These are phyloP conservation scores for Boletus eberwhitei DNA, from an alignment of 768 basidiomycete species.

Conservation along the genomic window DNA sequence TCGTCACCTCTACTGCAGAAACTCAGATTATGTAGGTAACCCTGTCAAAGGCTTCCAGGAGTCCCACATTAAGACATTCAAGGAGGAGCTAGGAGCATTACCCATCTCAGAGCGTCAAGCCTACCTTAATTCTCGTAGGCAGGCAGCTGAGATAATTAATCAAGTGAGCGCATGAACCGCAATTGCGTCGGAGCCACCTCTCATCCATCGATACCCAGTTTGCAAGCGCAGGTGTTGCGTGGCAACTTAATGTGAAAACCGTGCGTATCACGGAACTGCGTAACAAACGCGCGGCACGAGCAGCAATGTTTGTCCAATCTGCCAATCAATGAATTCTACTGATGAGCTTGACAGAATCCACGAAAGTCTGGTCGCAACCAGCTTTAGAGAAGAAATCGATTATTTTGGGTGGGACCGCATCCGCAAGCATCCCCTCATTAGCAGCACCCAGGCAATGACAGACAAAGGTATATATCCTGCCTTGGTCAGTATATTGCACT, in stretches of 20 bases:
- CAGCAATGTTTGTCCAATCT: conserved; percentile 22
- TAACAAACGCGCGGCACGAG: conserved; percentile 24
- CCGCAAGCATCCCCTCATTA: conserved; percentile 29
- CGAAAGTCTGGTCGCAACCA: conserved; percentile 13
- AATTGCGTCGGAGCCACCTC: not conserved
- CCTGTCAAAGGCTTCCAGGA: conserved; percentile 21
- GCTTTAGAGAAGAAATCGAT: conserved; percentile 28
- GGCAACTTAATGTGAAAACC: conserved; percentile 21
- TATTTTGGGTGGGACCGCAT: conserved; percentile 32
- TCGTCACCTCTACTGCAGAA: not conserved
- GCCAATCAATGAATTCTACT: not conserved
- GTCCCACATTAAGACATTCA: conserved; percentile 17
- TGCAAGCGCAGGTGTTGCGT: conserved; percentile 22
- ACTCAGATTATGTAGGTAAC: conserved; percentile 17
- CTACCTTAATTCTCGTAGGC: conserved; percentile 17
- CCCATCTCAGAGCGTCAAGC: conserved; percentile 14
- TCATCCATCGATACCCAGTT: conserved; percentile 27
- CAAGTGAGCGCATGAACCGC: conserved; percentile 8
- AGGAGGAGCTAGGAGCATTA: conserved; percentile 9
- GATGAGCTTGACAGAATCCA: conserved; percentile 18
- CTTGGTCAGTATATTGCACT: not conserved
- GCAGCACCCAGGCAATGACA: conserved; percentile 22
- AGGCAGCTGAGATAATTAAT: conserved; percentile 3
- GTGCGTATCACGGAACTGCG: conserved; percentile 19
- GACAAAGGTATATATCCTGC: conserved; percentile 14